These are phyloP conservation scores for Erodium trifolium DNA, from an alignment of 441 rosid genomes.

Conservation along the genomic window DNA sequence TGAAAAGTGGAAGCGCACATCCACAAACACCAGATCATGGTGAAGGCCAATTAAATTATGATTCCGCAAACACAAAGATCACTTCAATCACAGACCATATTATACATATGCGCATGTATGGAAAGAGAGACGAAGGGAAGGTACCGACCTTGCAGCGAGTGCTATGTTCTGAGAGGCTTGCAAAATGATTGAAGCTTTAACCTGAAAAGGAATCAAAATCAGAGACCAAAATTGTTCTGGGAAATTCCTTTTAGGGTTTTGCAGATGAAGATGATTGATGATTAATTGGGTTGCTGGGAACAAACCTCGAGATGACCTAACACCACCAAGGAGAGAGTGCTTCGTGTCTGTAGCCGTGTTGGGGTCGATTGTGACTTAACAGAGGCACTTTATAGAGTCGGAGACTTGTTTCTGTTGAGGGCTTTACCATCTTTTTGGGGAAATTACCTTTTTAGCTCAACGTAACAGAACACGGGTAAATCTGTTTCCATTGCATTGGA, in stretches of 20 bases:
- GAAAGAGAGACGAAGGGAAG: background rate
- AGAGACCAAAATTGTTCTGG: background rate
- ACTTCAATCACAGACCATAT: background rate
- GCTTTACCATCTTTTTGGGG: background rate
- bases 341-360: background rate
- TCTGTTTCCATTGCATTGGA: too few species aligned
- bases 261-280: background rate
- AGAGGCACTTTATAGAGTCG: background rate
- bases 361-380: background rate
- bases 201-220: background rate
- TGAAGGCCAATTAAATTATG: background rate
- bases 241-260: background rate
- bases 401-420: background rate
- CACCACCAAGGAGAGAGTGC: conserved; percentile 1
- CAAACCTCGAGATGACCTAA: background rate
- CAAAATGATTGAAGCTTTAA: conserved; percentile 1
- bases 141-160: background rate
- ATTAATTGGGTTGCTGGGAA: background rate
- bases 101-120: too few species aligned
- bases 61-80: background rate
- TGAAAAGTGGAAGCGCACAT: background rate
- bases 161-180: background rate
- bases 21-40: background rate
- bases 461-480: too few species aligned
- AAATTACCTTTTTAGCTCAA: background rate